Percentiles rank a stretch among this genome's conserved stretches.
These are phyloP conservation scores for Ogataea nonfermentans DNA, from an alignment of 805 yeast species.

Conservation along the genomic window DNA sequence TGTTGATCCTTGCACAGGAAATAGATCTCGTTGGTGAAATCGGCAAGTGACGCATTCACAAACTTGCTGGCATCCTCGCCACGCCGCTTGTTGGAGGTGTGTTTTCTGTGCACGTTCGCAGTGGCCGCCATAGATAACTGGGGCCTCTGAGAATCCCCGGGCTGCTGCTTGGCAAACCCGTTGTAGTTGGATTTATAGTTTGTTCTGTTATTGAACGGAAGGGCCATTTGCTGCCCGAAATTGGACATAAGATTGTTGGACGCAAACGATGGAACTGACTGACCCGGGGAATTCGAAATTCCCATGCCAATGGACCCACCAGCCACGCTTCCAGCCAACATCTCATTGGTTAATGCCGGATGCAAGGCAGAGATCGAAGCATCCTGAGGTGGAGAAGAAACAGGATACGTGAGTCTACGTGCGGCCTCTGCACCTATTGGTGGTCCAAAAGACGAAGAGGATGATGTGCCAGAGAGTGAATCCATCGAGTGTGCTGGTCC, in stretches of 20 bases:
- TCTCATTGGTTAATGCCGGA: slow-evolving; percentile 28
- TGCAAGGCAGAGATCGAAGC: slow-evolving; percentile 25
- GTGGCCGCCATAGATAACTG: slow-evolving; percentile 28
- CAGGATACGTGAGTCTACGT: slow-evolving; percentile 38
- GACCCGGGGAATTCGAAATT: slow-evolving; percentile 10
- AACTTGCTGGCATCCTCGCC: slow-evolving; percentile 73
- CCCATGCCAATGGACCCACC: slow-evolving; percentile 33
- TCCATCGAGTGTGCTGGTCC: slow-evolving; percentile 1
- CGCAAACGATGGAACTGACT: background rate
- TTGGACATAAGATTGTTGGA: slow-evolving; percentile 3
- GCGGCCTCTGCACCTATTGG: slow-evolving; percentile 38
- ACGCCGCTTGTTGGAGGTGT: slow-evolving; percentile 33
- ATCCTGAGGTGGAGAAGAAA: slow-evolving; percentile 20
- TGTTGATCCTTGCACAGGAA: slow-evolving; percentile 92
- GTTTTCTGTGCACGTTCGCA: slow-evolving; percentile 36
- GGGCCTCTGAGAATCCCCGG: slow-evolving; percentile 10
- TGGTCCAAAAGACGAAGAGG: slow-evolving; percentile 21
- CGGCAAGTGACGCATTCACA: slow-evolving; percentile 63
- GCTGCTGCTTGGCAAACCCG: slow-evolving; percentile 9
- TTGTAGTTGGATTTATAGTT: slow-evolving; percentile 13
- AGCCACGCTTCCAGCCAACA: slow-evolving; percentile 27
- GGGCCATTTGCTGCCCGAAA: background rate
- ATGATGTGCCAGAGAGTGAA: slow-evolving; percentile 10
- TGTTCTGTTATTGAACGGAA: slow-evolving; percentile 3
- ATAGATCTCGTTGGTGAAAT: slow-evolving; percentile 70